Evolutionary conservation across 108 stramenopile genomes (phyloP), one percentile per base, ranked within the genome.

Genomic region (Nannochloropsis gaditana): DNA sequence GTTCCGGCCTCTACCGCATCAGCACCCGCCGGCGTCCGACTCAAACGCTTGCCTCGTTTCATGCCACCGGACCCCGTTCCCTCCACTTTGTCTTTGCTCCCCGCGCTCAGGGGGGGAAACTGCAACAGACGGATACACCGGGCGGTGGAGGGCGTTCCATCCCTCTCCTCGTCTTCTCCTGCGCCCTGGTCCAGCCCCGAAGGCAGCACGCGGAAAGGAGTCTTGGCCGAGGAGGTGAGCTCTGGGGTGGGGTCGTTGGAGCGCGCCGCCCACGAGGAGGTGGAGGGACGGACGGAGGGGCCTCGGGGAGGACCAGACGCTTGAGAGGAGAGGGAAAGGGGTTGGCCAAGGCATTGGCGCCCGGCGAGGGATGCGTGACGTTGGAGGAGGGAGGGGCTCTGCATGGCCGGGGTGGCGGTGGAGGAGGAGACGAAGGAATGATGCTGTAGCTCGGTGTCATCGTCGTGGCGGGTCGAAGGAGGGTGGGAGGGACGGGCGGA

Each of bases 161-260:
- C 59, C 59, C 59, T 73, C 59, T n/a, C 59, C 59, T 73, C 59
- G 19, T 50, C 47, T 1, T 73, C 59, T n/a, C 59, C 59, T 5
- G 19, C 59, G n/a, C 59, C 8, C 59, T 73, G 19, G 19, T n/a
- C 59, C n/a, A 15, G 19, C 59, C 59, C 59, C 6, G 59, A 6
- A 2, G 59, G 59, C 19, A 73, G 59, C 4, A 73, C 59, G n/a
- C 59, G 59, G 59, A 73, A 73, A 73, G 59, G 59, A 6, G 59
- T 73, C 59, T 3, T 73, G 3, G 59, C 59, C 3, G 59, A 2
- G 19, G 59, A 73, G 59, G 59, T 6, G 3, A 73, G 59, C n/a
- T 73, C 59, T 73, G 59, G 59, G 59, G 59, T 73, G 59, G 59
- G 59, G n/a, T 73, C 59, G 59, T 73, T n/a, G 59, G 59, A 73